phyloP scores from a whole-genome alignment of 2,329 filamentous ascomycete species.

The Stromatinia cepivora region DNA sequence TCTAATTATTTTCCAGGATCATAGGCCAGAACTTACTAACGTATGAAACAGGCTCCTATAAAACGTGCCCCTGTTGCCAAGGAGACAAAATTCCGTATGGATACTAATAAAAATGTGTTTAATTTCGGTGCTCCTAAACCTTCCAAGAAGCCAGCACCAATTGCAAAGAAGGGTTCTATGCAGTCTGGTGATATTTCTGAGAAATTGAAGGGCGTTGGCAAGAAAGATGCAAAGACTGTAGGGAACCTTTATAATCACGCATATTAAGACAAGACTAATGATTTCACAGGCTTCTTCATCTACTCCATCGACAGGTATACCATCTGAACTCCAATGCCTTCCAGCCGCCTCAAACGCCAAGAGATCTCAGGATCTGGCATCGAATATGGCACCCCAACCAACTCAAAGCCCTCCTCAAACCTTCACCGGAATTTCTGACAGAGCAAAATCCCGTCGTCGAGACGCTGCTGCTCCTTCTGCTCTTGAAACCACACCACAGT shows the following conservation, averaged over 20 bases:
- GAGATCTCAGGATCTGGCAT: background rate
- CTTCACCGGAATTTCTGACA: background rate
- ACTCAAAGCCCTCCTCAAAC: background rate
- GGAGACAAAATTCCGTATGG: background rate
- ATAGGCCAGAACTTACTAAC: background rate
- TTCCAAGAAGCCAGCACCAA: background rate
- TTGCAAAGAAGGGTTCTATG: background rate
- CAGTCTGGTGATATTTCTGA: background rate
- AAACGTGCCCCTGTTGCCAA: background rate
- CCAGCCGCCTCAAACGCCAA: background rate
- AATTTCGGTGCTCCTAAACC: background rate
- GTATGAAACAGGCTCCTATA: background rate
- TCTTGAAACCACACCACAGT: background rate
- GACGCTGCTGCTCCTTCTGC: background rate
- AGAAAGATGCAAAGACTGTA: background rate
- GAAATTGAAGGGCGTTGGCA: background rate
- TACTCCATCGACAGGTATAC: too few relatives aligned
- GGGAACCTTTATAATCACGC: background rate
- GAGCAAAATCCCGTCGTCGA: background rate
- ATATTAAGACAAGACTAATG: background rate
- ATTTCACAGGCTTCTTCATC: background rate
- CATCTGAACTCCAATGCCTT: background rate
- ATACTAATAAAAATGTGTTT: background rate
- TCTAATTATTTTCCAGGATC: background rate
- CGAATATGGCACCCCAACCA: rapidly evolving